Evolutionary conservation across 306 rosid species (phyloP).

Genomic region (Luffa acutangula): DNA sequence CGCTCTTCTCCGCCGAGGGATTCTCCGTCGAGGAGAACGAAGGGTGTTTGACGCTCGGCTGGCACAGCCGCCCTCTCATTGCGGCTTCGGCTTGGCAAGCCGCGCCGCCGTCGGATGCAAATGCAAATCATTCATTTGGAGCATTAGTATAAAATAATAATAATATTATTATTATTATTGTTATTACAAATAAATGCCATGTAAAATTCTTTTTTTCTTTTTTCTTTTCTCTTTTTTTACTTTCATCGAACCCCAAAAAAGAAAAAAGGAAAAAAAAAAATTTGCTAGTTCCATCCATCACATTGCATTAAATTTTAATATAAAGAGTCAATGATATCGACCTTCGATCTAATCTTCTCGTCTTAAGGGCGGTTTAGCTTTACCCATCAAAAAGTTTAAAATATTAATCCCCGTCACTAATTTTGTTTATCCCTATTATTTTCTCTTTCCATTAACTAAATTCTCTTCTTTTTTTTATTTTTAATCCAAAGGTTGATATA

Average conservation of each 20-base stretch:
- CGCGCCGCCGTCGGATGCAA: not conserved
- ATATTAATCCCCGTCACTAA: not conserved
- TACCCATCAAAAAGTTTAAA: not conserved
- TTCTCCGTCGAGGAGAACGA: conserved; percentile 70
- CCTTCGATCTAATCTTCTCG: not conserved
- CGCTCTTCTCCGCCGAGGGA: conserved; percentile 73
- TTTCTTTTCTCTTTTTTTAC: not conserved
- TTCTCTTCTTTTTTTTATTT: too few relatives aligned
- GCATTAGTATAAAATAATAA: not conserved
- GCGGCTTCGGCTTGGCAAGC: conserved; percentile 90
- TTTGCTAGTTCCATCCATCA: not conserved
- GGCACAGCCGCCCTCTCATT: conserved; percentile 83
- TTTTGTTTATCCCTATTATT: not conserved
- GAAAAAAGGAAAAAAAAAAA: not conserved
- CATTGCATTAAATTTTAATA: conserved; percentile 8
- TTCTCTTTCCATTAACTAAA: too few relatives aligned
- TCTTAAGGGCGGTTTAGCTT: conserved; percentile 4
- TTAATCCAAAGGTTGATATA: not conserved
- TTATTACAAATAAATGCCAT: not conserved
- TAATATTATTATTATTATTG: not conserved
- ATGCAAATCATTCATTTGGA: not conserved
- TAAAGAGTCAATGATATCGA: conserved; percentile 9
- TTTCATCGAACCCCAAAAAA: not conserved
- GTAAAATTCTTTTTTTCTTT: conserved; percentile 2
- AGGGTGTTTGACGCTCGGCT: conserved; percentile 76